A percentile compares a stretch with the other conserved stretches of the same genome.
Evolutionary conservation across 106 monocot species (phyloP).

Genomic region (Dendrobium officinale): DNA sequence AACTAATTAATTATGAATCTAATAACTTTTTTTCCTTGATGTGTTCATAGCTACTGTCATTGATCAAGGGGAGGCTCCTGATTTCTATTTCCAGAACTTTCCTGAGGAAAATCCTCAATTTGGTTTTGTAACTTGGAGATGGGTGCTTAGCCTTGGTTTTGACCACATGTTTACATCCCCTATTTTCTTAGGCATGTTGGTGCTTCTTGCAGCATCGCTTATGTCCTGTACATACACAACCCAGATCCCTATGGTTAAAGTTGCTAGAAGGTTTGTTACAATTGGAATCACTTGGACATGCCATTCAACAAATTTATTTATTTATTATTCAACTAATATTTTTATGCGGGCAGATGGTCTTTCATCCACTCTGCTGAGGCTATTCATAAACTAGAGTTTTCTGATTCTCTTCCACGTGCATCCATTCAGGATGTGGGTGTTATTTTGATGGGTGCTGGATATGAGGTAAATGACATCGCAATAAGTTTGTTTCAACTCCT

Average conservation of each 20-base stretch:
- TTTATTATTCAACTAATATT: background rate
- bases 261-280: conserved; percentile 59
- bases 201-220: conserved; percentile 82
- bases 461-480: conserved; percentile 44
- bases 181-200: conserved; percentile 75
- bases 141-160: conserved; percentile 77
- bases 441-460: conserved; percentile 85
- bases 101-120: conserved; percentile 69
- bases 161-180: conserved; percentile 98
- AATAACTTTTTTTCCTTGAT: conserved; percentile 3
- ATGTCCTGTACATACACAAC: conserved; percentile 99
- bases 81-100: conserved; percentile 72
- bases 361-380: conserved; percentile 63
- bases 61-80: conserved; percentile 89
- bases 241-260: conserved; percentile 83
- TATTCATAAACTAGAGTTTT: conserved; percentile 77
- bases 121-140: conserved; percentile 83
- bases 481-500: background rate
- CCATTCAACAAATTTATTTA: background rate
- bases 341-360: conserved; percentile 66
- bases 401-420: conserved; percentile 71
- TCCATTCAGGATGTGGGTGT: conserved; percentile 83
- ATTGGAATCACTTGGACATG: background rate
- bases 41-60: conserved; percentile 50
- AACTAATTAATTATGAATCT: background rate